Evolutionary conservation across 2,329 filamentous ascomycete species (phyloP), one percentile per base, ranked within the genome.

Genomic region (Ramularia collo-cygni): DNA sequence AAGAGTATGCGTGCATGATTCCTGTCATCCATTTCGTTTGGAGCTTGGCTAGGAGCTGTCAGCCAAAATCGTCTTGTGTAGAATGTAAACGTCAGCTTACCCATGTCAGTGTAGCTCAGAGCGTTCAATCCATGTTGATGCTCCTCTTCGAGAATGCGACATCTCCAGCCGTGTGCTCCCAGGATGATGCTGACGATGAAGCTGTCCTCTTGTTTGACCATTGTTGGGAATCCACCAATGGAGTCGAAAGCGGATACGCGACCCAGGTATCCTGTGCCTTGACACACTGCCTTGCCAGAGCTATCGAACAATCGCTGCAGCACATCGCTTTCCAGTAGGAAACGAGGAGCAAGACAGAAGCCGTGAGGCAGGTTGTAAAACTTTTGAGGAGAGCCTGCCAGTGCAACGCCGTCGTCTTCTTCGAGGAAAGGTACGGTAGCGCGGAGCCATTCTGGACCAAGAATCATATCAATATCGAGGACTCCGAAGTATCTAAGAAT

Each of bases 161-260:
- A 30, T 12, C 38, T 40, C 37, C 35, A 47, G 19, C 44, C 44
- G 19, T 47, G 40, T 6, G 44, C 44, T 34, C 41, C 37, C 3
- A 47, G 41, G 21, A 47, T 47, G 28, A 47, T 47, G 35, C 37
- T 44, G 35, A 47, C 44, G 28, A 47, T 47, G 41, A 47, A 47
- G 29, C 34, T 38, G 35, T 47, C 44, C 28, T 47, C 44, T 27
- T 47, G 44, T 35, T 47, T 47, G 29, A 47, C 44, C 44, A 47
- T 47, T 18, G 44, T 47, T 1, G 44, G 44, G 14, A 47, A 47
- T 16, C 44, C 44, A 3, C 44, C 44, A 13, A 47, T 29, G 10
- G 34, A n/a, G 14, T 47, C 44, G 16, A 47, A 47, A 29, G 38
- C 38, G 10, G 29, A 35, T 14, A 24, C 15, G 15, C 44, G 42